Base-by-base conservation (phyloP, 2,329 filamentous ascomycete species). In the Ceratocystis albifundus region DNA sequence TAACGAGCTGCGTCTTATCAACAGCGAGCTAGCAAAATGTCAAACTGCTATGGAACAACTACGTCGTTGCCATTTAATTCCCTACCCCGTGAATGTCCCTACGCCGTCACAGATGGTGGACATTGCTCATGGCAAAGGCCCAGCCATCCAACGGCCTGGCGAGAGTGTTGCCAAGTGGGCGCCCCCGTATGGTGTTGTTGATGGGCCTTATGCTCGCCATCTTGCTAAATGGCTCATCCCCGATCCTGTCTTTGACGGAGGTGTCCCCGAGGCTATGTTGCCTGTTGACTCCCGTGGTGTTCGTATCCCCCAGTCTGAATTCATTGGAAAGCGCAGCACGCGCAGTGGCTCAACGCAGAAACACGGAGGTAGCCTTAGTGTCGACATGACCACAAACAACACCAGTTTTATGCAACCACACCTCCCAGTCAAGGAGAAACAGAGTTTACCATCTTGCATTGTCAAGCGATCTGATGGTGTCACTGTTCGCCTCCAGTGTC, bases 211-310 rank as follows among this genome's bases (percentile, higher is more conserved):
- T 76, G 87, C 91, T 68, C 87, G 91, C 71, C 94, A 97, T 77
- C 96, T 96, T 76, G 87, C 90, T 74, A 90, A 89, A 79, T 99
- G 94, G 94, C 84, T 99, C 70, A 86, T 97, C 68, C 89, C 89
- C 64, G 91, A 96, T 75, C 83, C 88, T 67, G 84, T 84, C 62
- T 97, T 97, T 75, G 93, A 96, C 74, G 88, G 88, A 67, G 74
- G 81, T 48, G 76, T 80, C 68, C 78, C 78, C 57, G 78, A 81
- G 70, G 75, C 76, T 71, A 76, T 77, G 67, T 75, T 76, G 41
- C 74, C 75, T 61, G 70, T 74, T 67, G 79, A 80, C 68, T 72
- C 74, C 63, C 87, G 92, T 69, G 84, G 88, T 64, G 95, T 89
- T 67, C 87, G 92, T 73, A 88, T 90, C 74, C 89, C 85, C 73